These are phyloP conservation scores for Salvia miltiorrhiza DNA, from an alignment of 257 asterid species.

Conservation along the genomic window DNA sequence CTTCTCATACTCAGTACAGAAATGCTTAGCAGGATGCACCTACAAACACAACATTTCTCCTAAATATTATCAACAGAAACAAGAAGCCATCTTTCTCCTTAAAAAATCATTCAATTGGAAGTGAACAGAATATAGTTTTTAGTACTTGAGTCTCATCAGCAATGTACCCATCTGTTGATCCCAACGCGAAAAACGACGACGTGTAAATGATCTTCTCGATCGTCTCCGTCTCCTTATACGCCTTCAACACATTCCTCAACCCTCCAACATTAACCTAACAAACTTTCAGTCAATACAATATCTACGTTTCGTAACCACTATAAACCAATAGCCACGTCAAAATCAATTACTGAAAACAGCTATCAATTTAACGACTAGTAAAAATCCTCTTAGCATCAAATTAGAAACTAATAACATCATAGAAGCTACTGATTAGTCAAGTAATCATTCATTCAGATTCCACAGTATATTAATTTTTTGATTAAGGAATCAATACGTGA, in stretches of 20 bases:
- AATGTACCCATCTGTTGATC: conserved; percentile 74
- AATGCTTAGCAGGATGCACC: conserved; percentile 62
- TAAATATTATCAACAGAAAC: conserved; percentile 7
- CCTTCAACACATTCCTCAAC: conserved; percentile 72
- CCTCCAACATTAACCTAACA: conserved; percentile 89
- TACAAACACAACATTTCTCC: conserved; percentile 16
- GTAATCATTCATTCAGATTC: neutral
- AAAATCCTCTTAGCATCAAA: neutral
- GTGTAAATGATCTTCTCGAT: conserved; percentile 78
- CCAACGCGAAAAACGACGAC: conserved; percentile 91
- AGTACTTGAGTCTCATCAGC: conserved; percentile 81
- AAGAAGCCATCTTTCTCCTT: neutral
- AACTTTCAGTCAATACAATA: neutral
- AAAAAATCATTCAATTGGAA: neutral
- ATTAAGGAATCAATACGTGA: neutral
- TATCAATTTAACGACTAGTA: neutral
- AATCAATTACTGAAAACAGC: neutral
- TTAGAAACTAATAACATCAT: neutral
- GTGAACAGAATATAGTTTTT: neutral
- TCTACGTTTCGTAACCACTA: neutral
- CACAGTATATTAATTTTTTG: neutral
- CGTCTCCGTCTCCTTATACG: conserved; percentile 48
- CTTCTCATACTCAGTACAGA: conserved; percentile 85
- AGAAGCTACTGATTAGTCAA: neutral
- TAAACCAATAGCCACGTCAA: neutral